Base-by-base conservation (phyloP, 2,329 filamentous ascomycete species). In the Sordariomycetes sp. region DNA sequence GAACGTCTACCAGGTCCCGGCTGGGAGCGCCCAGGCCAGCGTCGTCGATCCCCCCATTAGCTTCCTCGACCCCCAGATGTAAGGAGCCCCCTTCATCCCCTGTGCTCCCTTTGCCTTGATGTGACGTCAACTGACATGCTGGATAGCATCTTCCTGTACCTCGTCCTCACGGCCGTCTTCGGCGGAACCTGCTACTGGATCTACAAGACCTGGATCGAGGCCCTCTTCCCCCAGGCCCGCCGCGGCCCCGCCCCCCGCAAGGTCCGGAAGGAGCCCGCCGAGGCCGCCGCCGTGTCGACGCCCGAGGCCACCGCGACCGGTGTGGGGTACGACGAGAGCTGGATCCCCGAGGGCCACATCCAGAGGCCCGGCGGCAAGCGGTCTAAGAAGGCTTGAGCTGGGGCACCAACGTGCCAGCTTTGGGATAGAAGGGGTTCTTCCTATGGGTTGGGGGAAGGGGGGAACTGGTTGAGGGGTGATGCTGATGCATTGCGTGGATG, bases 131-230 rank as follows among this genome's bases (percentile, higher is more conserved):
- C 20, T 50, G 45, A 61, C 86, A 84, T 25, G 42, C 20, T 20
- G 28, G 8, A 20, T 48, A 97, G 94, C 69, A 90, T 97, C 75
- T 99, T 99, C 84, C 84, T 99, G 61, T 97, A 97, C 78, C 79
- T 96, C 69, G 85, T 97, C 77, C 87, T 99, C 65, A 77, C 86
- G 57, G 85, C 80, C 61, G 81, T 79, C 61, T 95, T 95, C 69
- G 83, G 74, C 62, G 90, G 87, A 61, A 90, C 86, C 57, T 82
- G 87, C 69, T 96, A 92, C 83, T 96, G 96, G 73, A 90, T 96
- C 75, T 99, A 99, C 82, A 94, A 87, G 77, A 95, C 92, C 67
- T 97, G 92, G 90, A 87, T 99, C 73, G 89, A 90, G 66, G 86
- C 90, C 15, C 87, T 99, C 69, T 96, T 97, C 79, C 92, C 94